phyloP scores from a whole-genome alignment of 768 basidiomycete genomes.

The Obba rivulosa region DNA sequence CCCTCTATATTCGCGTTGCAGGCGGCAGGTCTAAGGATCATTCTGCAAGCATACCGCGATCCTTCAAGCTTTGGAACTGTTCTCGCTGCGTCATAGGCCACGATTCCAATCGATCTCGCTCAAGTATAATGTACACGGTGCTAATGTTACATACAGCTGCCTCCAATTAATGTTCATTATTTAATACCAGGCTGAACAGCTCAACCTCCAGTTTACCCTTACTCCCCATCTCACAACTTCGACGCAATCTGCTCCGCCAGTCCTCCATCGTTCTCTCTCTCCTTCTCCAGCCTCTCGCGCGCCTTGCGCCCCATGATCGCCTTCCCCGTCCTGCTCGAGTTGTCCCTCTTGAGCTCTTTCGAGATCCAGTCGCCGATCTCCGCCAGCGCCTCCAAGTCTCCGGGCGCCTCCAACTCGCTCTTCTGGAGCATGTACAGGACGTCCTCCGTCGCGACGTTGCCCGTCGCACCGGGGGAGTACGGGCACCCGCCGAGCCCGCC shows the following conservation, averaged over 20 bases:
- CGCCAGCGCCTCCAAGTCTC: constrained; percentile 64
- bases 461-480: constrained; percentile 93
- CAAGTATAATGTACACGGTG: too few relatives aligned
- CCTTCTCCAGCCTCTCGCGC: constrained; percentile 25
- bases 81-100: too few relatives aligned
- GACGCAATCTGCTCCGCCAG: constrained; percentile 11
- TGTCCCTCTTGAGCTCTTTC: constrained; percentile 56
- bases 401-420: constrained; percentile 52
- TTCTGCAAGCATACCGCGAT: too few relatives aligned
- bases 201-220: neutral
- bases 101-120: too few relatives aligned
- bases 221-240: constrained; percentile 7
- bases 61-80: too few relatives aligned
- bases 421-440: constrained; percentile 77
- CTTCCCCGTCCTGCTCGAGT: constrained; percentile 70
- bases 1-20: too few relatives aligned
- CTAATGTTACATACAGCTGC: too few relatives aligned
- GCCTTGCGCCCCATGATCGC: constrained; percentile 55
- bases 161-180: too few relatives aligned
- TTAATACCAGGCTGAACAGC: too few relatives aligned
- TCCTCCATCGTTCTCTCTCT: constrained; percentile 18
- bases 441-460: constrained; percentile 93
- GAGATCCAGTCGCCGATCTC: constrained; percentile 85
- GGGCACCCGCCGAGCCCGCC: constrained; percentile 94
- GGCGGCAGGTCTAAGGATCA: too few relatives aligned